phyloP scores from a whole-genome alignment of 345 rosid genomes.

The Gossypium longicalyx region DNA sequence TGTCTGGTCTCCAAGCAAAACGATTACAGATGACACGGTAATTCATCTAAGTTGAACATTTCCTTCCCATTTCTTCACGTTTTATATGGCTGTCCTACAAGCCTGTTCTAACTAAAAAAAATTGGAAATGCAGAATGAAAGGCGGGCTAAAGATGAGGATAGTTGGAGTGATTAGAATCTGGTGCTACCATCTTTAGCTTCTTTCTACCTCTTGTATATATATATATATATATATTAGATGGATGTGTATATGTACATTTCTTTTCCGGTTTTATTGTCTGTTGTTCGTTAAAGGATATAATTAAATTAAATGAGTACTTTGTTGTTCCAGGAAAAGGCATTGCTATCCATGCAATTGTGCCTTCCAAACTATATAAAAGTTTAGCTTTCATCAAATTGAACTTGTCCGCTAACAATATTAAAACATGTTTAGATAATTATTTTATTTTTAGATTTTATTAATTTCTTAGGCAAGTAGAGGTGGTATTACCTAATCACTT shows the following conservation, averaged over 20 bases:
- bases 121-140: slow-evolving; percentile 40
- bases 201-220: neutral
- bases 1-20: slow-evolving; percentile 72
- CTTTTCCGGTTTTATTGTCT: neutral
- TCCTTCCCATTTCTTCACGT: neutral
- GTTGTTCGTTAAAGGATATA: neutral
- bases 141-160: slow-evolving; percentile 47
- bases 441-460: too few relatives aligned
- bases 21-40: slow-evolving; percentile 38
- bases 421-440: too few relatives aligned
- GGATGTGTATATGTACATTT: slow-evolving; percentile 20
- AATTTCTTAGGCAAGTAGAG: too few relatives aligned
- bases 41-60: slow-evolving; percentile 7
- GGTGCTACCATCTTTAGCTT: neutral
- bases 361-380: too few relatives aligned
- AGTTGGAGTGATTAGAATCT: slow-evolving; percentile 59
- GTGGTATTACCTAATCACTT: too few relatives aligned
- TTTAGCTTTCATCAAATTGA: too few relatives aligned
- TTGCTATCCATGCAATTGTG: neutral
- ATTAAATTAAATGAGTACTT: neutral
- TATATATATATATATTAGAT: neutral
- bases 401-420: too few relatives aligned
- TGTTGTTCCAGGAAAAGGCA: neutral
- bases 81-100: neutral
- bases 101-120: neutral